Evolutionary conservation across 139 green algal species (phyloP).

Genomic region (Chlamydomonas schloesseri): DNA sequence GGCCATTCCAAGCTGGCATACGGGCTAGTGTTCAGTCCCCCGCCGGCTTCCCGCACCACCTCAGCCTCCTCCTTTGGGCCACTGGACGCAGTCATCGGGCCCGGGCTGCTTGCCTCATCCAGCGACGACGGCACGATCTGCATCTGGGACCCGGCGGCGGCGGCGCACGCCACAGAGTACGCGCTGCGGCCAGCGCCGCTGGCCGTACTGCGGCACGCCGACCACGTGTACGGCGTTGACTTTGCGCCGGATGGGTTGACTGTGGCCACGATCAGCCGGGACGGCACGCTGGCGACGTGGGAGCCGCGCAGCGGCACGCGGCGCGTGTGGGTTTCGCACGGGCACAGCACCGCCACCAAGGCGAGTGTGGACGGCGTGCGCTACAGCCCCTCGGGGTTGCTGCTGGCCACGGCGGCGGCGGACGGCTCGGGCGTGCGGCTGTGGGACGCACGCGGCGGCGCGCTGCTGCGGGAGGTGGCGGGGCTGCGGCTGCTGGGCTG

Average conservation of each 20-base stretch:
- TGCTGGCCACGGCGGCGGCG: slow-evolving; percentile 3
- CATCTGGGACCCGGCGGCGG: slow-evolving; percentile 2
- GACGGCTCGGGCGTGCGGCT: background rate
- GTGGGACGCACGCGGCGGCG: slow-evolving; percentile 13
- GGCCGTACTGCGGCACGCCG: background rate
- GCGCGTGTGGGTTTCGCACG: background rate
- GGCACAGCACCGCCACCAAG: slow-evolving; percentile 27
- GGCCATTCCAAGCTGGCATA: slow-evolving; percentile 1
- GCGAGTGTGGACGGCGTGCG: slow-evolving; percentile 7
- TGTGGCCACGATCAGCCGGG: slow-evolving; percentile 16
- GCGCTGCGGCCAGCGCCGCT: too few species aligned
- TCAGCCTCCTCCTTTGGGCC: too few species aligned
- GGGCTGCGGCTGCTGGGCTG: slow-evolving; percentile 29
- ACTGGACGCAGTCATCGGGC: too few species aligned
- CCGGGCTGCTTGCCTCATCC: background rate
- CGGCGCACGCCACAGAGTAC: too few species aligned
- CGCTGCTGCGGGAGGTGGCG: slow-evolving; percentile 9
- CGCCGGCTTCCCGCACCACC: background rate
- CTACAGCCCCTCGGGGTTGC: slow-evolving; percentile 9
- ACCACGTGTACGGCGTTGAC: slow-evolving; percentile 38
- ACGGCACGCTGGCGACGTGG: slow-evolving; percentile 17
- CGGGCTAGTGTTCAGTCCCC: slow-evolving; percentile 4
- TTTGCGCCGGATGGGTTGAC: background rate
- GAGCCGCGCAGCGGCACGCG: background rate
- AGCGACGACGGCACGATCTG: slow-evolving; percentile 6